Conservation (phyloP, 345 rosid genomes). For the Citrus hindsii region DNA sequence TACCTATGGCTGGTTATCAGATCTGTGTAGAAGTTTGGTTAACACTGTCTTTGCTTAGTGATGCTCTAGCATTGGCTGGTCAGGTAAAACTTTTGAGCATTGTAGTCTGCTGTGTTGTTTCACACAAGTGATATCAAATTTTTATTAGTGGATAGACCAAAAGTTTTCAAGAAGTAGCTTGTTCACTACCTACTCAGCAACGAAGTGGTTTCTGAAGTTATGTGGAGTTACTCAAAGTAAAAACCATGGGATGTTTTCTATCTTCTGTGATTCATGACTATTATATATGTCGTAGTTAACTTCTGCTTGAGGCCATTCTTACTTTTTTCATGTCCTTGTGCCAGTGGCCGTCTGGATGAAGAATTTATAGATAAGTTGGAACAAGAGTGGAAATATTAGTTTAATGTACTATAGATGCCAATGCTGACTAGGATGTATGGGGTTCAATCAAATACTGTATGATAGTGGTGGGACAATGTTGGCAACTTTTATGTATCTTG, state of each 20-base stretch:
- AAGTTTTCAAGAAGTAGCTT: not conserved
- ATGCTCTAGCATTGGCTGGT: conserved; percentile 94
- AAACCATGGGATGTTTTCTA: not conserved
- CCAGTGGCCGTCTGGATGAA: not conserved
- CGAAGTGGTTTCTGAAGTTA: not conserved
- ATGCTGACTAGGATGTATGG: not conserved
- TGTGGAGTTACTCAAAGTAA: not conserved
- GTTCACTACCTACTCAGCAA: not conserved
- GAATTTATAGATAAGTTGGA: not conserved
- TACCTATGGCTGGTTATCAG: conserved; percentile 95
- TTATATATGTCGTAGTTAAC: not conserved
- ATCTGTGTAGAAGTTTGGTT: conserved; percentile 88
- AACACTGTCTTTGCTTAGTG: conserved; percentile 85
- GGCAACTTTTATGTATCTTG: too few species aligned
- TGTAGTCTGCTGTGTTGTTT: not conserved
- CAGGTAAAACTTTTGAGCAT: conserved; percentile 47
- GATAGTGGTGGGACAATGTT: too few species aligned
- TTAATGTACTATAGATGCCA: not conserved
- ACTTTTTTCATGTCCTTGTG: not conserved
- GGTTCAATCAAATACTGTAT: not conserved
- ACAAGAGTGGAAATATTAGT: not conserved
- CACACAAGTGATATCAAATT: not conserved
- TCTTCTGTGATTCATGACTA: not conserved
- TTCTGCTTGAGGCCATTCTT: not conserved
- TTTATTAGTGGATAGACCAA: not conserved